Evolutionary conservation across 345 rosid genomes (phyloP).

Genomic region (Citrus cavaleriei): DNA sequence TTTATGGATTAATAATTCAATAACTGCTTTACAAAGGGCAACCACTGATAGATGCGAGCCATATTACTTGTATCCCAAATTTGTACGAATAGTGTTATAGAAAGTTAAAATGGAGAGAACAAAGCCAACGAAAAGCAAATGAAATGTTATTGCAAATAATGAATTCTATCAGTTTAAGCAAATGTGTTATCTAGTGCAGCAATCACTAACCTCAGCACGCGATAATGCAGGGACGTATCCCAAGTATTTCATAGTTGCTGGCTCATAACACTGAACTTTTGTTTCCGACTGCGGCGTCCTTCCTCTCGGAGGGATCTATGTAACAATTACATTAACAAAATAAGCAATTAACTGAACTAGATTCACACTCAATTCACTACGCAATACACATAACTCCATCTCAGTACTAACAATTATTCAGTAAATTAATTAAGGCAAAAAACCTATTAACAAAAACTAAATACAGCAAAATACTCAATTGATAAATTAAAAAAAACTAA

Average conservation of each 20-base stretch:
- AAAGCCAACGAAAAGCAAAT: not conserved
- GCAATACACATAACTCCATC: not conserved
- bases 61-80: not conserved
- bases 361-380: not conserved
- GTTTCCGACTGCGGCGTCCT: constrained; percentile 76
- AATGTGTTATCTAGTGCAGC: not conserved
- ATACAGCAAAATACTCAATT: not conserved
- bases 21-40: not conserved
- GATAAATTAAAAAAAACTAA: constrained; percentile 7
- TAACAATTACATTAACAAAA: not conserved
- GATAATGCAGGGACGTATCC: constrained; percentile 81
- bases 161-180: not conserved
- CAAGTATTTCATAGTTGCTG: constrained; percentile 96
- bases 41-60: not conserved
- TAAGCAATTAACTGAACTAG: not conserved
- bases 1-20: no score
- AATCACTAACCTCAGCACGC: constrained; percentile 56
- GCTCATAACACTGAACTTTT: constrained; percentile 95
- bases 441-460: not conserved
- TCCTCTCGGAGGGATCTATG: constrained; percentile 91
- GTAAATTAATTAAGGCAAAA: not conserved
- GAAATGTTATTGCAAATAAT: not conserved
- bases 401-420: not conserved
- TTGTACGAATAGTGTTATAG: not conserved
- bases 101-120: not conserved